Conservation (phyloP, 805 yeast species). For the Torulaspora microellipsoides region DNA sequence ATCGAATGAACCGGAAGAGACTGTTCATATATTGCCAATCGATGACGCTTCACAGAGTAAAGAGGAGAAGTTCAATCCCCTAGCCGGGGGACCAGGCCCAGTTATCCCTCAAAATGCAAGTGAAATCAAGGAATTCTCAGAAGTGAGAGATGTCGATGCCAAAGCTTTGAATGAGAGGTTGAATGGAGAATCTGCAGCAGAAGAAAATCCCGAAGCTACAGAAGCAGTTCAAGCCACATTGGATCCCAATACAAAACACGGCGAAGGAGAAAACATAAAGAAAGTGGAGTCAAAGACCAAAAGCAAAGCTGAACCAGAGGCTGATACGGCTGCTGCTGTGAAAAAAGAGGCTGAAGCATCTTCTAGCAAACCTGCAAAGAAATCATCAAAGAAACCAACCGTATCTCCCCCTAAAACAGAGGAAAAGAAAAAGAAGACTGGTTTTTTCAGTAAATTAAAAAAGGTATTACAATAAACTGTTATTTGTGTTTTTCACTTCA, state of each 20-base stretch:
- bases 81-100: conserved; percentile 71
- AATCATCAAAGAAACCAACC: conserved; percentile 5
- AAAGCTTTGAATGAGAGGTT: conserved; percentile 50
- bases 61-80: conserved; percentile 34
- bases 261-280: conserved; percentile 30
- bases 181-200: conserved; percentile 19
- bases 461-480: conserved; percentile 8
- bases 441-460: conserved; percentile 16
- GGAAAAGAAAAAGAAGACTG: conserved; percentile 16
- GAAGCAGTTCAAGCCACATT: conserved; percentile 9
- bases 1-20: conserved; percentile 12
- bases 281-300: conserved; percentile 4
- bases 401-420: conserved; percentile 6
- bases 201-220: conserved; percentile 2
- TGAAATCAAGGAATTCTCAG: conserved; percentile 60
- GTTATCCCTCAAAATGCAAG: conserved; percentile 48
- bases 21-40: conserved; percentile 42
- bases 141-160: conserved; percentile 53
- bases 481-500: too few relatives aligned
- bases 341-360: conserved; percentile 1
- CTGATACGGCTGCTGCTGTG: conserved; percentile 1
- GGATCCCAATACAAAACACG: conserved; percentile 20
- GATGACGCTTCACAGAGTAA: conserved; percentile 41
- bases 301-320: conserved; percentile 4
- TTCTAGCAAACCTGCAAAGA: conserved; percentile 2